Conservation (phyloP, 345 rosid genomes). For the Angophora floribunda region DNA sequence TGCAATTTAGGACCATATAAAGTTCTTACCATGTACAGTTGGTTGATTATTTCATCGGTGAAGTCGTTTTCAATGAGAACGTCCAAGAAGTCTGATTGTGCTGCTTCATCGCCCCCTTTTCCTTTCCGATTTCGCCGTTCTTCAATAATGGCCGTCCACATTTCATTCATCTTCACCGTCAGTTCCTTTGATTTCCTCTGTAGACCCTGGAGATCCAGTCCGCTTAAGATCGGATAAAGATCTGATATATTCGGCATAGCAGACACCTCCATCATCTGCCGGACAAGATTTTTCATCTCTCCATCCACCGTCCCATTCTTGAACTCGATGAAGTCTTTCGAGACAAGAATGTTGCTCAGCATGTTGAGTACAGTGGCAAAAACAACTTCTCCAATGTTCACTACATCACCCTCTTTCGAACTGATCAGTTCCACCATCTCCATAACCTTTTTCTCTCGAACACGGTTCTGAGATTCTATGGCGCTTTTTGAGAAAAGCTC, state of each 20-base stretch:
- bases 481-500: slow-evolving; percentile 21
- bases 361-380: slow-evolving; percentile 15
- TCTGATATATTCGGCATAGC: slow-evolving; percentile 23
- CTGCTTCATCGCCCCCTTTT: neutral
- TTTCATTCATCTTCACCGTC: slow-evolving; percentile 1
- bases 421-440: slow-evolving; percentile 13
- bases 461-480: neutral
- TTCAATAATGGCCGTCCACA: neutral
- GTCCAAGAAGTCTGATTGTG: slow-evolving; percentile 12
- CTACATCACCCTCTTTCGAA: slow-evolving; percentile 14
- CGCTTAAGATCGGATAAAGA: slow-evolving; percentile 9
- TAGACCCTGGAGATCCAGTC: slow-evolving; percentile 16
- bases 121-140: slow-evolving; percentile 5
- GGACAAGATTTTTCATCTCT: slow-evolving; percentile 6
- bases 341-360: slow-evolving; percentile 18
- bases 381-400: slow-evolving; percentile 13
- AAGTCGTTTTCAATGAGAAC: slow-evolving; percentile 15
- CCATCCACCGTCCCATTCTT: slow-evolving; percentile 4
- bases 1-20: neutral
- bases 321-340: slow-evolving; percentile 11
- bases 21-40: neutral
- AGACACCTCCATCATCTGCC: slow-evolving; percentile 7
- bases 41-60: slow-evolving; percentile 8
- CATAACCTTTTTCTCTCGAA: slow-evolving; percentile 9
- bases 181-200: slow-evolving; percentile 8